A percentile compares a stretch with the other conserved stretches of the same genome.
These are phyloP conservation scores for Trypanosomatidae sp. DNA, from an alignment of 208 protist species.

Conservation along the genomic window DNA sequence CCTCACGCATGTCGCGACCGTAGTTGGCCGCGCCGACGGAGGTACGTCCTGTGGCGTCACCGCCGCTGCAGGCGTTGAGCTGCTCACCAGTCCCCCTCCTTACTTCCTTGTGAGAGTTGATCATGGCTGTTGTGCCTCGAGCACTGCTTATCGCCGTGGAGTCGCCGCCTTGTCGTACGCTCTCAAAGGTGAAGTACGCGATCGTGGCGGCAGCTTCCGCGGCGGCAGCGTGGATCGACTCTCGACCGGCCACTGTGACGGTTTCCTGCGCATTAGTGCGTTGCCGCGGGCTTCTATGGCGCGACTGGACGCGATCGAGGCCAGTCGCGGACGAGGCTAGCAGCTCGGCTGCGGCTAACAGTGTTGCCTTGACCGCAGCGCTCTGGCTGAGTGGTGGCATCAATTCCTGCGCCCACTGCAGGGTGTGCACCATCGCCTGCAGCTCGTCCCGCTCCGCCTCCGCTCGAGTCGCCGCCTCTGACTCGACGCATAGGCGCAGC, in stretches of 20 bases:
- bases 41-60: background rate
- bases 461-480: slow-evolving; percentile 35
- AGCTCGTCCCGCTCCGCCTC: slow-evolving; percentile 30
- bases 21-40: slow-evolving; percentile 34
- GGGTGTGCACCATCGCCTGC: slow-evolving; percentile 9
- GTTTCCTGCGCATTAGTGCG: background rate
- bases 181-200: slow-evolving; percentile 37
- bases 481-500: slow-evolving; percentile 34
- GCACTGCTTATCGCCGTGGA: background rate
- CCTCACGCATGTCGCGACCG: slow-evolving; percentile 54
- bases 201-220: slow-evolving; percentile 4
- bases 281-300: background rate
- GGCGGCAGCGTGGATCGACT: slow-evolving; percentile 10
- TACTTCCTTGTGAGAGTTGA: background rate
- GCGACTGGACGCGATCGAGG: background rate
- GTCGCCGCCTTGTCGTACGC: background rate
- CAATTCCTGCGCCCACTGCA: slow-evolving; percentile 14
- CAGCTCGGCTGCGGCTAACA: slow-evolving; percentile 17
- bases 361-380: slow-evolving; percentile 6
- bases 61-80: slow-evolving; percentile 3
- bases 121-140: background rate
- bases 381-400: slow-evolving; percentile 4
- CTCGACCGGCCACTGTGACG: slow-evolving; percentile 2
- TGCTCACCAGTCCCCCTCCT: background rate
- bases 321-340: background rate